Percentiles rank a stretch among this genome's conserved stretches.
Evolutionary conservation across 2,329 filamentous ascomycete genomes (phyloP).

Genomic region (Juglanconis sp.): DNA sequence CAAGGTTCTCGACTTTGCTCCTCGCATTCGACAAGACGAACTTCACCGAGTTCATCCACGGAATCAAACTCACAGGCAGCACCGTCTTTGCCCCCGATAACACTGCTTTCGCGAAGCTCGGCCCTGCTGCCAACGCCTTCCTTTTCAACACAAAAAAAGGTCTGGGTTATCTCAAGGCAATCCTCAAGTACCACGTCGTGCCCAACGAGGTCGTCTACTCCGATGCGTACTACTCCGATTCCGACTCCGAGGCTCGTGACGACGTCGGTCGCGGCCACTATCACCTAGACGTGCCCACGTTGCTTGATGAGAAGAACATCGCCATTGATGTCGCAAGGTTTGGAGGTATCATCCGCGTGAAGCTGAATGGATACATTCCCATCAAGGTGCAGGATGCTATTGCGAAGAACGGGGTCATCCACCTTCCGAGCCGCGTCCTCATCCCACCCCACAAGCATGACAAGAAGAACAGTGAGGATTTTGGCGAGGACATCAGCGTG

Average conservation of each 20-base stretch:
- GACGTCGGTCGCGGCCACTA: constrained; percentile 46
- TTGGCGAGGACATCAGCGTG: constrained; percentile 50
- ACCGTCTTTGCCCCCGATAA: constrained; percentile 84
- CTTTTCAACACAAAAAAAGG: constrained; percentile 75
- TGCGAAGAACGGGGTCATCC: constrained; percentile 77
- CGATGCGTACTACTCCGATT: constrained; percentile 67
- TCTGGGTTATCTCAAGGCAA: constrained; percentile 69
- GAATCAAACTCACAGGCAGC: constrained; percentile 54
- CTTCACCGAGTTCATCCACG: constrained; percentile 58
- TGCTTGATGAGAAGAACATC: constrained; percentile 63
- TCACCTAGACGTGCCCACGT: constrained; percentile 69
- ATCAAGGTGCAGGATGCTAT: constrained; percentile 69
- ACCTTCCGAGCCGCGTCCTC: constrained; percentile 69
- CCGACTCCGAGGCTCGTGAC: constrained; percentile 34
- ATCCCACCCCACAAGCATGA: constrained; percentile 66
- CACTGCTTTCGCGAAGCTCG: constrained; percentile 73
- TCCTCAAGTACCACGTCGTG: constrained; percentile 77
- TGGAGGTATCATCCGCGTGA: constrained; percentile 67
- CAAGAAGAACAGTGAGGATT: constrained; percentile 34
- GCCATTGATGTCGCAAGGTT: constrained; percentile 68
- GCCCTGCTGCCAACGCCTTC: constrained; percentile 73
- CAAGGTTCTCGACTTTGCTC: constrained; percentile 74
- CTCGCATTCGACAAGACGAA: constrained; percentile 73
- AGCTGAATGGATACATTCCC: constrained; percentile 68
- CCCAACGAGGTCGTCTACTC: constrained; percentile 76